These are phyloP conservation scores for Coniferiporia weirii DNA, from an alignment of 1,284 basidiomycete species.

Conservation along the genomic window DNA sequence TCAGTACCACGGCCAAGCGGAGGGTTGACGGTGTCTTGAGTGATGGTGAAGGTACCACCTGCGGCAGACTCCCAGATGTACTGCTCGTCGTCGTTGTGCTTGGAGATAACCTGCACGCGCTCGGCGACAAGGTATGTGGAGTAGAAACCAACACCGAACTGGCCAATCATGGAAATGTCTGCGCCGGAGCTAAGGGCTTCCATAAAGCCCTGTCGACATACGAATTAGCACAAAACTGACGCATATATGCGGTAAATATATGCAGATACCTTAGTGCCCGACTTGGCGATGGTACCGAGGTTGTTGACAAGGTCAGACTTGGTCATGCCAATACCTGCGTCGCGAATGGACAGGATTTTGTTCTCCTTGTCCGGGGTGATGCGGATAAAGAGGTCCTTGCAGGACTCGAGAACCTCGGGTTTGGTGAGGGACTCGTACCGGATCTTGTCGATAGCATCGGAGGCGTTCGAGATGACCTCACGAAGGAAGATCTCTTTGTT, in stretches of 20 bases:
- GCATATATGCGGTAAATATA: constrained; percentile 10
- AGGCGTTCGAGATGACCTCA: constrained; percentile 88
- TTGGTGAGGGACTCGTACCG: constrained; percentile 92
- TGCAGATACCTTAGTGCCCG: constrained; percentile 74
- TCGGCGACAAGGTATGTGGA: constrained; percentile 99
- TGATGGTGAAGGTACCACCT: constrained; percentile 99
- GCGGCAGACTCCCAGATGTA: constrained; percentile 99
- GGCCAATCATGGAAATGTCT: constrained; percentile 91
- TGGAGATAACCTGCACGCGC: constrained; percentile 96
- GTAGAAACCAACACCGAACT: constrained; percentile 99
- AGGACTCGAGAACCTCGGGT: constrained; percentile 78
- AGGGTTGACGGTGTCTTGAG: constrained; percentile 85
- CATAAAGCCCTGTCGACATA: constrained; percentile 80
- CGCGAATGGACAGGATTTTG: constrained; percentile 88
- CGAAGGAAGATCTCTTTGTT: constrained; percentile 99
- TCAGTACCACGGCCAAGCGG: constrained; percentile 93
- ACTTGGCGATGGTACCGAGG: constrained; percentile 99
- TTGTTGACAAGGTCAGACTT: constrained; percentile 99
- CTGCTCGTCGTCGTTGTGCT: constrained; percentile 99
- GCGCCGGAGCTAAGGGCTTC: constrained; percentile 94
- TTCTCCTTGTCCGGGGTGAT: constrained; percentile 95
- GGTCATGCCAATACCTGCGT: constrained; percentile 99
- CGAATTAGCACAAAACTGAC: constrained; percentile 15
- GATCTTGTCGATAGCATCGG: constrained; percentile 97
- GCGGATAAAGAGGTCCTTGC: constrained; percentile 89